Evolutionary conservation across 1,139 yeast species (phyloP).

Genomic region (Sugiyamaella xylanicola): DNA sequence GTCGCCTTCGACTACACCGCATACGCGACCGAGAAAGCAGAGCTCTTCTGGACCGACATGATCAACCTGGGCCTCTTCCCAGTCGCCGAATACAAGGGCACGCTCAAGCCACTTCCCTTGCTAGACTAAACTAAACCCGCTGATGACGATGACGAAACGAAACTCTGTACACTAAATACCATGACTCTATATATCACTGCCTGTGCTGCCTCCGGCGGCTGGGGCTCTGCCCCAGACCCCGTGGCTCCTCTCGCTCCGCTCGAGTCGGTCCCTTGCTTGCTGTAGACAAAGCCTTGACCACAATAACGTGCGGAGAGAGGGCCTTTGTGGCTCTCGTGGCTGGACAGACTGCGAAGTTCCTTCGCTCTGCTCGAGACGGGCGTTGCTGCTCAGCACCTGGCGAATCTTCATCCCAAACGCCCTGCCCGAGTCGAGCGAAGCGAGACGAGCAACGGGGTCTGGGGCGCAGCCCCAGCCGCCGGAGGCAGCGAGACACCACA

Average conservation of each 20-base stretch:
- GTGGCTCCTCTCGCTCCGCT: background rate
- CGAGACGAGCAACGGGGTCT: background rate
- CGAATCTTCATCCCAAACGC: too few species aligned
- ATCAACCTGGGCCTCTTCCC: conserved; percentile 58
- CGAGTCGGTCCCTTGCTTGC: background rate
- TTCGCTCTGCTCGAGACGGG: background rate
- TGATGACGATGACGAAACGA: background rate
- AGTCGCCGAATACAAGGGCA: conserved; percentile 34
- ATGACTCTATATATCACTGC: background rate
- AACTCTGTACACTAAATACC: too few species aligned
- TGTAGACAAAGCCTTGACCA: too few species aligned
- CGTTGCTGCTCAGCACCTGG: too few species aligned
- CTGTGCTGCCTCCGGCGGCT: background rate
- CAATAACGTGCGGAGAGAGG: too few species aligned
- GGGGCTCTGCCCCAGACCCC: background rate
- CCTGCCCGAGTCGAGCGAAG: background rate
- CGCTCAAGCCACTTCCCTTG: conserved; percentile 29
- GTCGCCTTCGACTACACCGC: conserved; percentile 66
- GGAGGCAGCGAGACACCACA: background rate
- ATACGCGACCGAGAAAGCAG: conserved; percentile 75
- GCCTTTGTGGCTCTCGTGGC: too few species aligned
- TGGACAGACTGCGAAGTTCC: too few species aligned
- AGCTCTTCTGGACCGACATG: conserved; percentile 74
- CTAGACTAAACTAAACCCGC: conserved; percentile 7
- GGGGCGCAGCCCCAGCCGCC: background rate